phyloP scores from a whole-genome alignment of 306 rosid species.

The Benincasa hispida region DNA sequence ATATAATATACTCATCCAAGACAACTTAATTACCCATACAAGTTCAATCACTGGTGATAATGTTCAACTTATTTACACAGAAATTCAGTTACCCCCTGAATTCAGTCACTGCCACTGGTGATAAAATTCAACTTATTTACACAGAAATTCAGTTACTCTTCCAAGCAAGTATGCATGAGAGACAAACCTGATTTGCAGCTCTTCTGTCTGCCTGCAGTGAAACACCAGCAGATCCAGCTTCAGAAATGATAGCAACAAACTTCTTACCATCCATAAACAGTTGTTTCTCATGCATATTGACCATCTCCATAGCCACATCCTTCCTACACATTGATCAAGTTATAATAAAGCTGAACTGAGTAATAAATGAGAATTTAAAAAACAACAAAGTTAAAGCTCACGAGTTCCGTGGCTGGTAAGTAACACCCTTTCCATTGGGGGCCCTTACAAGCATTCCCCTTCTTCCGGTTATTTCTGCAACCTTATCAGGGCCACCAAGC shows the following conservation, averaged over 20 bases:
- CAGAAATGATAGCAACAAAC: constrained; percentile 87
- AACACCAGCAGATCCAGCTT: constrained; percentile 99
- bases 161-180: constrained; percentile 1
- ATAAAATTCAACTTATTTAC: not conserved
- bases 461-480: constrained; percentile 97
- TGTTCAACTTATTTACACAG: not conserved
- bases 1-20: not conserved
- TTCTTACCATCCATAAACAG: constrained; percentile 97
- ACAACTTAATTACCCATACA: not conserved
- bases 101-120: not conserved
- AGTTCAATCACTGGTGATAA: not conserved
- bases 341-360: not conserved
- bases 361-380: not conserved
- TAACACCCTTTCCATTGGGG: constrained; percentile 85
- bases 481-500: constrained; percentile 98
- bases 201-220: constrained; percentile 98
- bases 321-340: constrained; percentile 38
- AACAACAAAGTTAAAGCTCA: constrained; percentile 27
- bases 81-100: not conserved
- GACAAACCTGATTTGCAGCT: constrained; percentile 67
- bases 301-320: constrained; percentile 97
- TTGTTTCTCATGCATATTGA: constrained; percentile 97
- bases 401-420: constrained; percentile 96
- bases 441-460: constrained; percentile 99
- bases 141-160: not conserved